phyloP scores from a whole-genome alignment of 805 yeast species.

The Yueomyces sinensis region DNA sequence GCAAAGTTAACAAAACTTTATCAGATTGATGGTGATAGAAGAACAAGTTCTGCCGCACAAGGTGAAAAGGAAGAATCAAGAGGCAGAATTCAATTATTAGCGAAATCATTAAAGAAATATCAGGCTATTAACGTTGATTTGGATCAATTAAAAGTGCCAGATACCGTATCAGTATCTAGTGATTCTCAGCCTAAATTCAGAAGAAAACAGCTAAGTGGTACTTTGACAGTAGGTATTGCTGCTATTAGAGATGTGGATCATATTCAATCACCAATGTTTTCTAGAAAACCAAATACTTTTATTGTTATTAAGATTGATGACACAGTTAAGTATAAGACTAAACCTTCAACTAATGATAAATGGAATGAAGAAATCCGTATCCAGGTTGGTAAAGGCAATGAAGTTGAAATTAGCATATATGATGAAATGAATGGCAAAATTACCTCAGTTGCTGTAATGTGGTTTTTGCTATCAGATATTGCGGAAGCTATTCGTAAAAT shows the following conservation, averaged over 20 bases:
- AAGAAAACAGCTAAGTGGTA: conserved; percentile 75
- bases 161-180: conserved; percentile 44
- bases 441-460: conserved; percentile 83
- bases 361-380: conserved; percentile 76
- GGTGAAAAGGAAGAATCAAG: conserved; percentile 76
- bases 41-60: conserved; percentile 76
- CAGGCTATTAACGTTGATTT: conserved; percentile 72
- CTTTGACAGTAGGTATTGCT: conserved; percentile 55
- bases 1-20: conserved; percentile 80
- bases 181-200: conserved; percentile 60
- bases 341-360: conserved; percentile 59
- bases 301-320: conserved; percentile 81
- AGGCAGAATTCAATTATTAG: conserved; percentile 71
- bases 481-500: conserved; percentile 91
- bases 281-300: conserved; percentile 67
- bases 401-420: conserved; percentile 75
- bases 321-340: conserved; percentile 65
- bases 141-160: conserved; percentile 44
- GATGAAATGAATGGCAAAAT: conserved; percentile 56
- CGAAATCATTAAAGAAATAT: conserved; percentile 73
- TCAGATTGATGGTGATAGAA: conserved; percentile 81
- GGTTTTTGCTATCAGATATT: conserved; percentile 84
- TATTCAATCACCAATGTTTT: conserved; percentile 68
- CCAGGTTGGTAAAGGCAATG: conserved; percentile 82
- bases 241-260: conserved; percentile 87